Evolutionary conservation across 495 filamentous ascomycete genomes (phyloP).

Genomic region (Penicillium pancosmium): DNA sequence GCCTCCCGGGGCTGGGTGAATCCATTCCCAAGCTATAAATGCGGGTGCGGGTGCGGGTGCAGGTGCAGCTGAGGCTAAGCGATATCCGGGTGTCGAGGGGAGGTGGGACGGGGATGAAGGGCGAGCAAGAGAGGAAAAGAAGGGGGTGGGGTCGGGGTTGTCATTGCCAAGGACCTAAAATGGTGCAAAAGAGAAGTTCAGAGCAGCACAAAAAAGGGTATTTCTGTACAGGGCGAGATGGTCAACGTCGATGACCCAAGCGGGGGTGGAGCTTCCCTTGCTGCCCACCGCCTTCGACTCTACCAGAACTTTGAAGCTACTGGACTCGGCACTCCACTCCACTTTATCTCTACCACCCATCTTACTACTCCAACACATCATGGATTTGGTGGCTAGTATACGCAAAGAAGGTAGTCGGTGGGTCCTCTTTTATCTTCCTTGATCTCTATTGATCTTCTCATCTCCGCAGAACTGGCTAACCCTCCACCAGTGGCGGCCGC

Average conservation of each 20-base stretch:
- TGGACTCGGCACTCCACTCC: neutral
- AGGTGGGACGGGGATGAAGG: conserved; percentile 10
- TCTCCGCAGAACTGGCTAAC: conserved; percentile 8
- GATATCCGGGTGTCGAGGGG: conserved; percentile 6
- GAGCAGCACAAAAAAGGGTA: neutral
- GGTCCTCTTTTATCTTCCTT: conserved; percentile 8
- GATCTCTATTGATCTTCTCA: no score
- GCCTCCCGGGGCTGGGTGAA: conserved; percentile 9
- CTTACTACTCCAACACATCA: conserved; percentile 34
- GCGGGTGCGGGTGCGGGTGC: neutral
- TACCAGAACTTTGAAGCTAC: neutral
- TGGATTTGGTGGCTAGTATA: conserved; percentile 93
- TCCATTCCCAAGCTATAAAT: conserved; percentile 30
- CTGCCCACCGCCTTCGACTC: conserved; percentile 21
- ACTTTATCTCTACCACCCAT: neutral
- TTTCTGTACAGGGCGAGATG: conserved; percentile 18
- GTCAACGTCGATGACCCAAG: conserved; percentile 11
- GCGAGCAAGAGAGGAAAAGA: neutral
- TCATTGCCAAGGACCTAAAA: conserved; percentile 26
- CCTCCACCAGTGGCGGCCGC: conserved; percentile 68
- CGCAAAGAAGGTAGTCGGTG: conserved; percentile 89
- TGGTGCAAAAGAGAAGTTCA: conserved; percentile 4
- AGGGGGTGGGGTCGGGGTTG: conserved; percentile 7
- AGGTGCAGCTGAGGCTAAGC: neutral
- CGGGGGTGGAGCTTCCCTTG: neutral